Evolutionary conservation across 306 rosid species (phyloP).

Genomic region (Pyrus communis): DNA sequence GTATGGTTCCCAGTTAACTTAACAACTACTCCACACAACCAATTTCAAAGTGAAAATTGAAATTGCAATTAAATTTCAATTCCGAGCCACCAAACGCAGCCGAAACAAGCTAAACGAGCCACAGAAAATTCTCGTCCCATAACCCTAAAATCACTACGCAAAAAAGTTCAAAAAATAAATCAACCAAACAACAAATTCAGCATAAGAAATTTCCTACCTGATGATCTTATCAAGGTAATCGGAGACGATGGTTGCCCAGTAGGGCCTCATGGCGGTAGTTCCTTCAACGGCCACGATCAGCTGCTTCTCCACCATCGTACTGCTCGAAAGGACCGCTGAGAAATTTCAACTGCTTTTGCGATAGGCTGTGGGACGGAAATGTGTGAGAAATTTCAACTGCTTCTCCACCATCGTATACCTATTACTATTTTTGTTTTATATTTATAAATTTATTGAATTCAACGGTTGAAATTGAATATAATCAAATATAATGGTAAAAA

Average conservation of each 20-base stretch:
- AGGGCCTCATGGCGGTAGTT: conserved; percentile 83
- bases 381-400: not conserved
- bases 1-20: not conserved
- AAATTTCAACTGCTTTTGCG: not conserved
- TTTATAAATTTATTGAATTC: too few relatives aligned
- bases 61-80: not conserved
- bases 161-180: not conserved
- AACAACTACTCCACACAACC: not conserved
- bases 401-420: too few relatives aligned
- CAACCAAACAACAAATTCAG: conserved; percentile 2
- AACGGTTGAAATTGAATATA: too few relatives aligned
- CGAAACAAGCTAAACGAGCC: not conserved
- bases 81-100: not conserved
- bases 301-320: conserved; percentile 68
- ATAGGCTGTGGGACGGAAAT: not conserved
- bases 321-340: not conserved
- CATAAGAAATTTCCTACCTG: conserved; percentile 34
- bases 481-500: too few relatives aligned
- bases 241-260: conserved; percentile 45
- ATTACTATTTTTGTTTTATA: too few relatives aligned
- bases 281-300: conserved; percentile 71
- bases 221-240: conserved; percentile 78
- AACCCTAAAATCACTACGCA: not conserved
- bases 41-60: not conserved
- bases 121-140: not conserved